Evolutionary conservation across 139 green algal genomes (phyloP).

Genomic region (Edaphochlamys debaryana): DNA sequence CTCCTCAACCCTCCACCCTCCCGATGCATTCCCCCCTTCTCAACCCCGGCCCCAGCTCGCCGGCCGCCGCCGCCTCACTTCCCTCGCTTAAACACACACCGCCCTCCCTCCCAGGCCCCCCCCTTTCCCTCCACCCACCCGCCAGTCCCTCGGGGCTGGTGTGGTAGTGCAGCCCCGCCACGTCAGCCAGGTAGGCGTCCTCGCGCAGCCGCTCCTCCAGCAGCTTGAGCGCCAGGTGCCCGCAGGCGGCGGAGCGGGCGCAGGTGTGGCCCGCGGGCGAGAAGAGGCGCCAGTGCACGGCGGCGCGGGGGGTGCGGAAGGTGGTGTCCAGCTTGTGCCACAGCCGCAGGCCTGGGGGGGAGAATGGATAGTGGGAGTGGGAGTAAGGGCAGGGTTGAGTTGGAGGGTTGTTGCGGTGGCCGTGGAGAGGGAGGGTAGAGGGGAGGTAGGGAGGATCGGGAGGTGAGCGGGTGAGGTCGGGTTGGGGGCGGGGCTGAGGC

Average conservation of each 20-base stretch:
- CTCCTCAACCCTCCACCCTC: no score
- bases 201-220: conserved; percentile 90
- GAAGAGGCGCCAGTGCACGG: conserved; percentile 72
- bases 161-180: conserved; percentile 77
- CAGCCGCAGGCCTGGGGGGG: conserved; percentile 64
- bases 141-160: conserved; percentile 61
- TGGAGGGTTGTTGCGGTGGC: no score
- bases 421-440: no score
- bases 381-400: neutral
- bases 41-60: no score
- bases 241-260: conserved; percentile 54
- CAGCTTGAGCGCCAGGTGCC: conserved; percentile 81
- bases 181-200: conserved; percentile 88
- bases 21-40: no score
- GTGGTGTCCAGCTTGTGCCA: conserved; percentile 88
- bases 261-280: conserved; percentile 46
- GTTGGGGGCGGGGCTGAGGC: no score
- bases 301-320: conserved; percentile 76
- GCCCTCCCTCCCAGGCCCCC: neutral
- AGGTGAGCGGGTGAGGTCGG: no score
- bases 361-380: neutral
- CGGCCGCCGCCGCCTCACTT: no score
- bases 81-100: no score
- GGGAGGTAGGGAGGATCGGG: neutral
- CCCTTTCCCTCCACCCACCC: neutral